Evolutionary conservation across 352 stramenopile genomes (phyloP), one percentile per base, ranked within the genome.

Genomic region (Phytophthora europaea): DNA sequence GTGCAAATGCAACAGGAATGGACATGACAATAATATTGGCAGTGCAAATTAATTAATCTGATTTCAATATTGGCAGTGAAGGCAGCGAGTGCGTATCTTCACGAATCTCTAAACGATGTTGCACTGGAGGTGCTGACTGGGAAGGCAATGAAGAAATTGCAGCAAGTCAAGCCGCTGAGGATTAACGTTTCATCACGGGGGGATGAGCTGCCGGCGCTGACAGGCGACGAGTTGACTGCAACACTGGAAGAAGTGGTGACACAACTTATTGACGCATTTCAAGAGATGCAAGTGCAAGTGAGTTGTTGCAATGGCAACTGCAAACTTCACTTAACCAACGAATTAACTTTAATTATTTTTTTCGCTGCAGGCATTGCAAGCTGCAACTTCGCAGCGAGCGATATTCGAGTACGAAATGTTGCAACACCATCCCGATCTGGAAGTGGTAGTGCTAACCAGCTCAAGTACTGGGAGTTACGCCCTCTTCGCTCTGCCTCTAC

Each of bases 351-450:
- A 54, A 22, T 20, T 65, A 48, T 23, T 65, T 16, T 47, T 33
- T 28, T 4, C 18, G 43, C 26, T 67, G 7, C 31, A 80, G 72
- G 23, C 33, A 26, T 20, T 79, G 43, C 28, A 67, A 23, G 12
- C 47, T 33, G 52, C 66, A 15, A 58, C 70, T 0, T 70, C 53
- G 1, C 64, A 71, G 23, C 77, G 69, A 20, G 67, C 72, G 10
- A 80, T 68, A n/a, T 85, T 89, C 23, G 81, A 89, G 65, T 75
- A 75, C 53, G 77, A 89, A 53, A 61, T 89, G 51, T 28, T 89
- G 40, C 81, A 87, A 52, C 77, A 82, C 47, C 50, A 73, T 57
- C 20, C 58, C 20, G 70, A 43, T 3, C 61, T 89, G 16, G 81
- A 88, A 8, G 34, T 85, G 4, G 55, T 84, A 28, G 63, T 82